Conservation (phyloP, 1,284 basidiomycete species). For the Cutaneotrichosporon cyanovorans region DNA sequence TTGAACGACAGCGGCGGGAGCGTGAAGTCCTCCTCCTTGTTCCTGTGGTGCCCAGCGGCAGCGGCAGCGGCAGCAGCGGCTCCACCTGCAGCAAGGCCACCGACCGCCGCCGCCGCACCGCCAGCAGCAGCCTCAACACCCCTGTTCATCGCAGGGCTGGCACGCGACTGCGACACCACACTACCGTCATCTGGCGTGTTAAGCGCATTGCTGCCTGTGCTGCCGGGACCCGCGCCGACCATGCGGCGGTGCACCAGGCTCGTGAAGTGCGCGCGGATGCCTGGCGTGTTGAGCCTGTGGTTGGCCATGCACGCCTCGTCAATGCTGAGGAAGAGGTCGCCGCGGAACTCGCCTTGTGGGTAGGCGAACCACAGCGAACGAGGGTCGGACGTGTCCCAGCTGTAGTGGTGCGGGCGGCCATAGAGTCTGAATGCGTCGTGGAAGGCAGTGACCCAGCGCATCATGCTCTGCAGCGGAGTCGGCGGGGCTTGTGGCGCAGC, state of each 20-base stretch:
- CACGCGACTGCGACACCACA: too few species aligned
- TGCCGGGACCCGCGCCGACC: too few species aligned
- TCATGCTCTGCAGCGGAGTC: conserved; percentile 63
- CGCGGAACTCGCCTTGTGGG: conserved; percentile 32
- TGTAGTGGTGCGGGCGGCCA: conserved; percentile 69
- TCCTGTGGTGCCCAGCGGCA: neutral
- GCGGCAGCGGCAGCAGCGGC: neutral
- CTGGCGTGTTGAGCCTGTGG: conserved; percentile 60
- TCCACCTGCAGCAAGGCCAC: too few species aligned
- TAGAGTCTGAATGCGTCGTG: conserved; percentile 83
- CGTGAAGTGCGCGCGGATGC: conserved; percentile 57
- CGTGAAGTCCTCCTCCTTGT: conserved; percentile 15
- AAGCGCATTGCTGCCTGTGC: too few species aligned
- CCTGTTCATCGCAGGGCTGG: too few species aligned
- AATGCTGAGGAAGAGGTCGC: conserved; percentile 74
- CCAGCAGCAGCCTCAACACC: too few species aligned
- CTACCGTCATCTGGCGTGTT: too few species aligned
- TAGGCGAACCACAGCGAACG: conserved; percentile 43
- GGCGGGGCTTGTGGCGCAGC: conserved; percentile 7
- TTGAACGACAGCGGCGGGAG: conserved; percentile 37
- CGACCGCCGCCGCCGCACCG: too few species aligned
- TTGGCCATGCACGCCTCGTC: conserved; percentile 72
- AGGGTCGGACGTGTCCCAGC: conserved; percentile 75
- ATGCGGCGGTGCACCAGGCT: conserved; percentile 62
- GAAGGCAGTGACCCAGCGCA: conserved; percentile 83